Conservation (phyloP, 345 rosid species). For the Microthlaspi erraticum region DNA sequence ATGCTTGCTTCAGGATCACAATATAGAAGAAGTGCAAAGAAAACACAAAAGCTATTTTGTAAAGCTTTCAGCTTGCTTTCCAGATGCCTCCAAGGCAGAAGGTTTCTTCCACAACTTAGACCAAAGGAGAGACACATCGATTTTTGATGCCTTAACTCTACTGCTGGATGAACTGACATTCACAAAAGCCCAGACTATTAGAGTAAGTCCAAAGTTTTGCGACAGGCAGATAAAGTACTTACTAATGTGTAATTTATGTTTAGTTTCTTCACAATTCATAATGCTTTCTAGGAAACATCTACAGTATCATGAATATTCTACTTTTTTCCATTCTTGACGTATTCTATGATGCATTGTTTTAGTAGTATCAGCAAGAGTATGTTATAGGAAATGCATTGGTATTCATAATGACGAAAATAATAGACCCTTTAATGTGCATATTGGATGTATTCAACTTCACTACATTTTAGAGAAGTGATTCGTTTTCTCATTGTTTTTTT, state of each 20-base stretch:
- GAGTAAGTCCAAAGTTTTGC: conserved; percentile 48
- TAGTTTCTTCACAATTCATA: conserved; percentile 25
- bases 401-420: conserved; percentile 27
- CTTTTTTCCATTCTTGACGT: conserved; percentile 7
- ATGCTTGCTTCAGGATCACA: conserved; percentile 55
- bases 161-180: conserved; percentile 58
- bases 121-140: conserved; percentile 62
- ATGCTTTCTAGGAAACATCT: conserved; percentile 13
- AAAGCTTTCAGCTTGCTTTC: conserved; percentile 81
- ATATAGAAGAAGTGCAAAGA: conserved; percentile 58
- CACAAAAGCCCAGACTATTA: conserved; percentile 48
- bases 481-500: conserved; percentile 25
- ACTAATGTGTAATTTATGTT: conserved; percentile 16
- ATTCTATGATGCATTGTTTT: conserved; percentile 17
- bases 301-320: conserved; percentile 19
- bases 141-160: conserved; percentile 57
- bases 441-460: conserved; percentile 30
- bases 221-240: conserved; percentile 23
- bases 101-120: conserved; percentile 68
- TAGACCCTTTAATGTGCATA: conserved; percentile 13
- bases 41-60: conserved; percentile 50
- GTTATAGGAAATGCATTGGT: conserved; percentile 21
- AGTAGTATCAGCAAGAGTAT: conserved; percentile 23
- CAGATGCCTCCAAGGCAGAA: conserved; percentile 77
- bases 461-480: conserved; percentile 15